These are phyloP conservation scores for Pharus latifolius DNA, from an alignment of 176 grass and related monocot species.

Conservation along the genomic window DNA sequence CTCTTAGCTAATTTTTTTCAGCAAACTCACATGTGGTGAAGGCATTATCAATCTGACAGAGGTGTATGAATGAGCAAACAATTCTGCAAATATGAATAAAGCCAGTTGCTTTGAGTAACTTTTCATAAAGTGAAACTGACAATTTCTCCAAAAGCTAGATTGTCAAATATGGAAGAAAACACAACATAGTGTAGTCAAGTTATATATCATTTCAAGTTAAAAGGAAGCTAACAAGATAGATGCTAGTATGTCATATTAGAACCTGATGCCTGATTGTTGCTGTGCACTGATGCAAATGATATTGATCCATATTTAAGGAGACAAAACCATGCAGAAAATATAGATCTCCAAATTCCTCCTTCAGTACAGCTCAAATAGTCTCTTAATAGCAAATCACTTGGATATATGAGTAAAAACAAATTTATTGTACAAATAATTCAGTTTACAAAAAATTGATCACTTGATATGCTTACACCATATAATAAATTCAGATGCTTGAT, in stretches of 20 bases:
- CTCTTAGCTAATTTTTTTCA: conserved; percentile 23
- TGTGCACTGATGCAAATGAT: background rate
- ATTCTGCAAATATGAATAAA: background rate
- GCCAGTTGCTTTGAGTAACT: background rate
- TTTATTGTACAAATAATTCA: background rate
- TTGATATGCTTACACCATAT: background rate
- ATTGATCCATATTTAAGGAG: background rate
- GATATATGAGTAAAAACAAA: no score
- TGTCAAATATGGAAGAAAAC: background rate
- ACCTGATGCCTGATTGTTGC: background rate
- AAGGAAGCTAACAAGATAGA: background rate
- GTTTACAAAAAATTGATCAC: background rate
- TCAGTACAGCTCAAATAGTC: no score
- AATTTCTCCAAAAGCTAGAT: background rate
- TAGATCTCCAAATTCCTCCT: background rate
- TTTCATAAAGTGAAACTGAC: background rate
- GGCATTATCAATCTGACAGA: conserved; percentile 7
- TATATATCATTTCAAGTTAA: background rate
- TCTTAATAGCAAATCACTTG: no score
- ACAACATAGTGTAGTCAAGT: background rate
- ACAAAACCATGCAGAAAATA: background rate
- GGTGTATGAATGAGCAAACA: background rate
- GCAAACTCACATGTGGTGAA: conserved; percentile 16
- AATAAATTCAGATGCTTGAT: background rate
- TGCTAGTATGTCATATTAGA: background rate